Conservation (phyloP, 1,284 basidiomycete genomes). For the Ustilago bromivora region DNA sequence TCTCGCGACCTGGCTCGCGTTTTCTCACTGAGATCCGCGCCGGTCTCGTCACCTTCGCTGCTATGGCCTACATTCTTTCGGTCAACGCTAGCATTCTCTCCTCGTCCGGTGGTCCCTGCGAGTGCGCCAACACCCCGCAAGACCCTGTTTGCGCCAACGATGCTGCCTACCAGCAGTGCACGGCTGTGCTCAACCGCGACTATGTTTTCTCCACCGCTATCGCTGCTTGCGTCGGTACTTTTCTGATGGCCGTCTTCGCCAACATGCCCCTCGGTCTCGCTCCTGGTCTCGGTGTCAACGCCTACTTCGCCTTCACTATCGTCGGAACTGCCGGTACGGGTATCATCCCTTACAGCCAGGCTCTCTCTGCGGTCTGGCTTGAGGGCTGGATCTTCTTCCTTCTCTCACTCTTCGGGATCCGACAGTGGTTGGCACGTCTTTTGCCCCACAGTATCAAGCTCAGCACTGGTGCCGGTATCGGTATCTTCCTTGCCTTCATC, state of each 20-base stretch:
- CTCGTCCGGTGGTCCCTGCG: slow-evolving; percentile 83
- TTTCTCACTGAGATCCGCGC: slow-evolving; percentile 72
- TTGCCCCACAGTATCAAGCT: slow-evolving; percentile 88
- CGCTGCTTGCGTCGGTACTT: slow-evolving; percentile 79
- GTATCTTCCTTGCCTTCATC: slow-evolving; percentile 76
- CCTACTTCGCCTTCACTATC: slow-evolving; percentile 89
- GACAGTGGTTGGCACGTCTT: slow-evolving; percentile 88
- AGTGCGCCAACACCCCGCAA: slow-evolving; percentile 73
- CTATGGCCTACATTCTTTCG: slow-evolving; percentile 74
- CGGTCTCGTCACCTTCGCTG: slow-evolving; percentile 66
- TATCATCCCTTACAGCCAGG: slow-evolving; percentile 81
- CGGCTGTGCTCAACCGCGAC: slow-evolving; percentile 52
- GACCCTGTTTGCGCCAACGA: slow-evolving; percentile 73
- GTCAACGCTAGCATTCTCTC: slow-evolving; percentile 76
- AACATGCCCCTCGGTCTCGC: slow-evolving; percentile 82
- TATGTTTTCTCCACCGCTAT: slow-evolving; percentile 77
- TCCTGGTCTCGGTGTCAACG: slow-evolving; percentile 76
- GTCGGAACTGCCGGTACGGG: slow-evolving; percentile 85
- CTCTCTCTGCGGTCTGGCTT: slow-evolving; percentile 82
- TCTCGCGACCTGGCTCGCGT: slow-evolving; percentile 80
- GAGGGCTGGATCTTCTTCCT: slow-evolving; percentile 84
- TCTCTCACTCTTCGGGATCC: slow-evolving; percentile 84
- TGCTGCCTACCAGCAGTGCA: slow-evolving; percentile 73
- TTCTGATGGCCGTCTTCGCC: slow-evolving; percentile 84
- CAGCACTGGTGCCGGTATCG: slow-evolving; percentile 86